phyloP scores from a whole-genome alignment of 1,284 basidiomycete species.

The Inonotus hispidus region DNA sequence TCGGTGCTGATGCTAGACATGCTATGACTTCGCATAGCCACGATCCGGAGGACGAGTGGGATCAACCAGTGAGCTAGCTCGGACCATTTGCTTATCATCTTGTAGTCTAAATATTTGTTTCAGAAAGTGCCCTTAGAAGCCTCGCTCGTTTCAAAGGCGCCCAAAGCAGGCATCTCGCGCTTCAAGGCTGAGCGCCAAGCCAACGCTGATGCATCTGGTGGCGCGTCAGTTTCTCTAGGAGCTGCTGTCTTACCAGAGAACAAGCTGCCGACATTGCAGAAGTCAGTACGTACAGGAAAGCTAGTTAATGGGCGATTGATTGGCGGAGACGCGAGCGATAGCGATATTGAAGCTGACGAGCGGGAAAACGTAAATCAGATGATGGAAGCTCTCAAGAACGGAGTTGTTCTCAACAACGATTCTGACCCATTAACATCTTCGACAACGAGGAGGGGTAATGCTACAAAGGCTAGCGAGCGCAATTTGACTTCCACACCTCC shows the following conservation, averaged over 20 bases:
- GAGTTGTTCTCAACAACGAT: slow-evolving; percentile 55
- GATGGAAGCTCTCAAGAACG: slow-evolving; percentile 49
- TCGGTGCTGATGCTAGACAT: slow-evolving; percentile 47
- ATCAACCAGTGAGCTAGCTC: slow-evolving; percentile 39
- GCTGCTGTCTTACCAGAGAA: slow-evolving; percentile 47
- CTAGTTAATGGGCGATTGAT: slow-evolving; percentile 51
- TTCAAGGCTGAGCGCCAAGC: slow-evolving; percentile 50
- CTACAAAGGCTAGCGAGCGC: background rate
- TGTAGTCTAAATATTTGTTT: slow-evolving; percentile 13
- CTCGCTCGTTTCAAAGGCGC: slow-evolving; percentile 30
- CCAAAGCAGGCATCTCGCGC: slow-evolving; percentile 50
- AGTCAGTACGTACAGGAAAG: slow-evolving; percentile 56
- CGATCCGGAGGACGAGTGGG: slow-evolving; percentile 35
- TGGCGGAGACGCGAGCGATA: slow-evolving; percentile 49
- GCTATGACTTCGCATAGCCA: slow-evolving; percentile 46
- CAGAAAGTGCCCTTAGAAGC: slow-evolving; percentile 40
- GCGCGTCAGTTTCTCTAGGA: slow-evolving; percentile 37
- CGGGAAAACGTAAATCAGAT: slow-evolving; percentile 42
- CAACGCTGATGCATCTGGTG: slow-evolving; percentile 40
- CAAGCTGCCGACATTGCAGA: slow-evolving; percentile 45
- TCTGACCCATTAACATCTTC: slow-evolving; percentile 29
- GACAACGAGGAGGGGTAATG: background rate
- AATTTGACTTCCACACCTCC: slow-evolving; percentile 24
- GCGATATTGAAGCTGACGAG: slow-evolving; percentile 49
- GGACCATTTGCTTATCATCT: slow-evolving; percentile 15